phyloP scores from a whole-genome alignment of 345 rosid genomes.

The Syzygium oleosum region DNA sequence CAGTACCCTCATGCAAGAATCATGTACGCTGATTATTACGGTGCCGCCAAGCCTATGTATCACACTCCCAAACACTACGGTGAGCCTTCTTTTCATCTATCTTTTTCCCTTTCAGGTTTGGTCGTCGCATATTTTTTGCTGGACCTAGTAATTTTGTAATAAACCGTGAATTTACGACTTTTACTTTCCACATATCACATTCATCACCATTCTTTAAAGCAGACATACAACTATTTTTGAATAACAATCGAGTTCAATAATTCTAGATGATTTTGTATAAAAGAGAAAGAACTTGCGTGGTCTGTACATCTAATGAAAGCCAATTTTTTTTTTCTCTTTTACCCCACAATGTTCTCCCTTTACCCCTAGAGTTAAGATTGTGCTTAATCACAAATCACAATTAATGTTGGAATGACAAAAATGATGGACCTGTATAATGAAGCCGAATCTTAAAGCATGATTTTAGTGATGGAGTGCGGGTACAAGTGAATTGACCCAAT shows the following conservation, averaged over 20 bases:
- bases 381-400: background rate
- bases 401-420: background rate
- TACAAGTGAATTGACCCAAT: background rate
- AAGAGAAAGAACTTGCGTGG: background rate
- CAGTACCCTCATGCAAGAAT: constrained; percentile 44
- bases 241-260: background rate
- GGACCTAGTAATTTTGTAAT: background rate
- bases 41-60: constrained; percentile 27
- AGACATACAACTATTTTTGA: background rate
- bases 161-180: background rate
- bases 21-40: constrained; percentile 48
- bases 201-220: background rate
- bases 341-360: background rate
- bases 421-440: background rate
- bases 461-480: background rate
- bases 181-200: background rate
- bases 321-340: background rate
- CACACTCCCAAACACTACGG: constrained; percentile 41
- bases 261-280: background rate
- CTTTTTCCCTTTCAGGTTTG: background rate
- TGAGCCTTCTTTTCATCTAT: constrained; percentile 2
- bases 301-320: background rate
- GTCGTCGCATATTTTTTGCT: background rate
- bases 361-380: background rate
- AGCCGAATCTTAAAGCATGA: background rate